Evolutionary conservation across 768 basidiomycete species (phyloP), one percentile per base, ranked within the genome.

Genomic region (Agrocybe chaxingu): DNA sequence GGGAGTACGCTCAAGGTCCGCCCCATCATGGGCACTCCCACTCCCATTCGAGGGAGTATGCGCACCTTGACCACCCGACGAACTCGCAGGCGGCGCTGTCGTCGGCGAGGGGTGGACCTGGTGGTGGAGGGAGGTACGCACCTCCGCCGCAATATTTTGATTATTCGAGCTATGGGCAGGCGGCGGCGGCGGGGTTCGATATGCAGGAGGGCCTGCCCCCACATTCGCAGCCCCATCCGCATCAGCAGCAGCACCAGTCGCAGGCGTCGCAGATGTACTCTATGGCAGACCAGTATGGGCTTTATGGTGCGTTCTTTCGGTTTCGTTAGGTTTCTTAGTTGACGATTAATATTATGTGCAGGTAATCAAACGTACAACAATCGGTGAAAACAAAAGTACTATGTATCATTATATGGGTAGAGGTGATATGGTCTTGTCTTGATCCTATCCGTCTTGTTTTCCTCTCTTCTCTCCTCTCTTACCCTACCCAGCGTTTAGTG

Each of bases 101-200:
- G 36, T 37, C 36, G 36, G 11, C 36, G 7, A 37, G 36, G 36
- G 36, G 11, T 37, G 36, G 36, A 2, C 11, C 11, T 37, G 36
- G 24, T 24, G 24, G 24, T 24, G 24, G 24, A 6, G 59, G 62
- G 4, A 69, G 76, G 34, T 78, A 78, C 5, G 24, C 24, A 24
- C 24, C 24, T 50, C 77, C 48, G n/a, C 56, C 75, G 3, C 78
- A 80, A 51, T 82, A 70, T 55, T 82, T 80, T 44, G 80, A 83
- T 35, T 80, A 76, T 62, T 73, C 76, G 29, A 68, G 78, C 11
- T 81, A 77, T 59, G 68, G 76, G 6, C 77, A 77, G 60, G 65
- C 79, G 56, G 74, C 71, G 38, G 62, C 72, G 11, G 34, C 55
- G 2, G 43, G 24, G 2, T 61, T 57, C 34, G 57, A 56, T 45